Percentiles rank a stretch among this genome's conserved stretches.
phyloP scores from a whole-genome alignment of 805 yeast genomes.

The Kodamaea fukazawae region DNA sequence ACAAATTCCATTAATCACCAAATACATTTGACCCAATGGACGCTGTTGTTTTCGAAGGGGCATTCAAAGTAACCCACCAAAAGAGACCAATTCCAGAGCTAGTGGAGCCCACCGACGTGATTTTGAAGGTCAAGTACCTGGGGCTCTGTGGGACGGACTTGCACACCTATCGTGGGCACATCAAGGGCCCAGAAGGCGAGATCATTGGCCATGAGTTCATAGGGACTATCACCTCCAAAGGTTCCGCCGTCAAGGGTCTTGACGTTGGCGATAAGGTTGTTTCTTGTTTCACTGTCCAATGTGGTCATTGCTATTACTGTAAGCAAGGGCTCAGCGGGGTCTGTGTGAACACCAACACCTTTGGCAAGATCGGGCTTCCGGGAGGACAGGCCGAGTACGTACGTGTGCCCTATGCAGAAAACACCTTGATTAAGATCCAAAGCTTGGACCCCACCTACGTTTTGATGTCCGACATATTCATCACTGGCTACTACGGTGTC shows the following conservation, averaged over 20 bases:
- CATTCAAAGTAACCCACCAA: slow-evolving; percentile 39
- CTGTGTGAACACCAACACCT: slow-evolving; percentile 53
- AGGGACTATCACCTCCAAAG: slow-evolving; percentile 43
- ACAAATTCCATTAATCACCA: neutral
- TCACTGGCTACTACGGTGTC: slow-evolving; percentile 61
- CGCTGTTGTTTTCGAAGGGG: slow-evolving; percentile 49
- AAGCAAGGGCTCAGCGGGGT: slow-evolving; percentile 52
- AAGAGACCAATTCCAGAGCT: slow-evolving; percentile 40
- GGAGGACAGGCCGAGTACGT: slow-evolving; percentile 67
- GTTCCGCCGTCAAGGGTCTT: slow-evolving; percentile 29
- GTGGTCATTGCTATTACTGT: slow-evolving; percentile 62
- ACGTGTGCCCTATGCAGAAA: slow-evolving; percentile 55
- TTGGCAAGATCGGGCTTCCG: slow-evolving; percentile 55
- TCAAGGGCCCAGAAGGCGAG: slow-evolving; percentile 35
- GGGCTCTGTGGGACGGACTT: slow-evolving; percentile 57
- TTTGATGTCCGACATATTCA: slow-evolving; percentile 62
- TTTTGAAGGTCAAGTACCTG: slow-evolving; percentile 45
- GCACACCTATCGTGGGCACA: slow-evolving; percentile 54
- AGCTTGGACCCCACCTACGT: slow-evolving; percentile 42
- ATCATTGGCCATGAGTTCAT: slow-evolving; percentile 54
- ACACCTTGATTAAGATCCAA: slow-evolving; percentile 48
- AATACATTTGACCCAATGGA: slow-evolving; percentile 32
- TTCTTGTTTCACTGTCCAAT: slow-evolving; percentile 51
- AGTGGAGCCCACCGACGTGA: slow-evolving; percentile 38
- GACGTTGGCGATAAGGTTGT: slow-evolving; percentile 47